phyloP scores from a whole-genome alignment of 75 land plant genomes.

The Pinus tabuliformis region DNA sequence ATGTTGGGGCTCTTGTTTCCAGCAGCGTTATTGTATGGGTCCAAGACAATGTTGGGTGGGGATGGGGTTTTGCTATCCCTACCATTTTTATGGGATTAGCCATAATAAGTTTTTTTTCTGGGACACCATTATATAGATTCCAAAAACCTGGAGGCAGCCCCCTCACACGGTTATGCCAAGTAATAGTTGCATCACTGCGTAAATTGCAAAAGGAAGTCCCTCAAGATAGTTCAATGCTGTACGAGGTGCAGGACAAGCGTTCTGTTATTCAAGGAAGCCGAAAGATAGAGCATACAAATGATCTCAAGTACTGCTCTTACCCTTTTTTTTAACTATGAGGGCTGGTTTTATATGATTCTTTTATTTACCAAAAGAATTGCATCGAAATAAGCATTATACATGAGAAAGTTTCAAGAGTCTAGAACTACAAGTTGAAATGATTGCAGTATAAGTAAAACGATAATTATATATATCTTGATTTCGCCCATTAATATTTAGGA shows the following conservation, averaged over 20 bases:
- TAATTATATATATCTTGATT: not conserved
- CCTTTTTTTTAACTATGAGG: not conserved
- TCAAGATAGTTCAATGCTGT: slow-evolving; percentile 37
- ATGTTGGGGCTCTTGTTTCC: slow-evolving; percentile 75
- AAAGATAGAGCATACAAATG: slow-evolving; percentile 70
- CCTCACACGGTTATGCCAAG: slow-evolving; percentile 71
- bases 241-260: slow-evolving; percentile 47
- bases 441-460: not conserved
- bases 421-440: not conserved
- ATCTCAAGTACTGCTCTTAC: slow-evolving; percentile 35
- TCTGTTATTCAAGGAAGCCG: slow-evolving; percentile 79
- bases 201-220: slow-evolving; percentile 57
- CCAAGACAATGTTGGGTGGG: slow-evolving; percentile 90
- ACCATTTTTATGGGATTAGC: slow-evolving; percentile 67
- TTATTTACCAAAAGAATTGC: not conserved
- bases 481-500: too few species aligned
- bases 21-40: slow-evolving; percentile 72
- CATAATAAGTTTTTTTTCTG: slow-evolving; percentile 59
- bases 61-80: slow-evolving; percentile 78
- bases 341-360: not conserved
- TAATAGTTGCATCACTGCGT: slow-evolving; percentile 62
- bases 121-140: slow-evolving; percentile 61
- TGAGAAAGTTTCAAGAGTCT: not conserved
- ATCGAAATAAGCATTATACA: not conserved
- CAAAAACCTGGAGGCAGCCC: slow-evolving; percentile 92